Percentiles rank a stretch among this genome's conserved stretches.
Evolutionary conservation across 768 basidiomycete species (phyloP).

Genomic region (Cystobasidium onofrii): DNA sequence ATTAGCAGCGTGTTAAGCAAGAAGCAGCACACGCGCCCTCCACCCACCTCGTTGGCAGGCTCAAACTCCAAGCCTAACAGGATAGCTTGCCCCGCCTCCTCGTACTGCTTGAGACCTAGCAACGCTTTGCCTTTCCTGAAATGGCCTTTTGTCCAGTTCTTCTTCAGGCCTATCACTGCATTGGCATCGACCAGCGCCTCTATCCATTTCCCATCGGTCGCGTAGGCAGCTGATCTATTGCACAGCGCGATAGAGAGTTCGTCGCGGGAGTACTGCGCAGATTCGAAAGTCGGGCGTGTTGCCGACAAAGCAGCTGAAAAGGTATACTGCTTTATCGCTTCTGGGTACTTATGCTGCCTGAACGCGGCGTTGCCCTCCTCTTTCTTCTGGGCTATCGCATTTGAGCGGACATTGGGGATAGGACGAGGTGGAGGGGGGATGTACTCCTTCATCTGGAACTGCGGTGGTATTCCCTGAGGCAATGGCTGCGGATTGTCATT

Average conservation of each 20-base stretch:
- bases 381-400: constrained; percentile 61
- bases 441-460: constrained; percentile 24
- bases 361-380: constrained; percentile 94
- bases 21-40: neutral
- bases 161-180: constrained; percentile 70
- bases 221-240: constrained; percentile 82
- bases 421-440: constrained; percentile 40
- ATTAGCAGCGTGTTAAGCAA: neutral
- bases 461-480: constrained; percentile 20
- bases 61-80: constrained; percentile 79
- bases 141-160: constrained; percentile 90
- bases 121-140: constrained; percentile 89
- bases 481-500: constrained; percentile 27
- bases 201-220: constrained; percentile 65
- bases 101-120: constrained; percentile 57
- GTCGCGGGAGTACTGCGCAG: constrained; percentile 70
- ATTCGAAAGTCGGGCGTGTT: constrained; percentile 82
- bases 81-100: constrained; percentile 74
- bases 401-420: constrained; percentile 34
- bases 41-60: constrained; percentile 55
- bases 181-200: constrained; percentile 82
- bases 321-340: constrained; percentile 71
- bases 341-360: constrained; percentile 61
- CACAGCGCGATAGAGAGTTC: constrained; percentile 82
- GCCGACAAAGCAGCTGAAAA: constrained; percentile 67